Evolutionary conservation across 495 filamentous ascomycete genomes (phyloP).

Genomic region (Penicillium ochrochloron): DNA sequence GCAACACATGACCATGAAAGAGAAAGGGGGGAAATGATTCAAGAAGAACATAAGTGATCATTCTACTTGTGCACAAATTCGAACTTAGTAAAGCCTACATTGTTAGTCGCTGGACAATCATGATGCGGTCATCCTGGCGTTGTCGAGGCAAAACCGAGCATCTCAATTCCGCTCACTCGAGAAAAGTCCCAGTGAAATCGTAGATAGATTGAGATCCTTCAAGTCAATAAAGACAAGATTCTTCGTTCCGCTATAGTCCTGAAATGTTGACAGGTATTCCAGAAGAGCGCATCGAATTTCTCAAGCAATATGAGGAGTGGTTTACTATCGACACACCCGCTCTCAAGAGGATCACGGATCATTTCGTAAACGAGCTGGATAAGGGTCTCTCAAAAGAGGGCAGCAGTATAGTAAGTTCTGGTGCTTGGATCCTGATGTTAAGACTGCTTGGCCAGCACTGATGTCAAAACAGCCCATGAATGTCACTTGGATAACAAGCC

Average conservation of each 20-base stretch:
- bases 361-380: constrained; percentile 79
- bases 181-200: background rate
- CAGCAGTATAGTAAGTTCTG: constrained; percentile 75
- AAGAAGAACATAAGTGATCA: background rate
- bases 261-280: constrained; percentile 72
- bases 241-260: constrained; percentile 29
- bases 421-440: background rate
- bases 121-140: constrained; percentile 33
- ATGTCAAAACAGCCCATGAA: constrained; percentile 80
- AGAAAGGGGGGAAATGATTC: background rate
- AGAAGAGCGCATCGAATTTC: constrained; percentile 71
- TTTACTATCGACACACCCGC: constrained; percentile 74
- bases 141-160: constrained; percentile 2
- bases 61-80: background rate
- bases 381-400: constrained; percentile 83
- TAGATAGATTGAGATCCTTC: background rate
- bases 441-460: background rate
- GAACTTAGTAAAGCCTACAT: background rate
- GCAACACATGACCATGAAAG: background rate
- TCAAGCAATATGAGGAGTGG: constrained; percentile 73
- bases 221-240: constrained; percentile 12
- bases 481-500: constrained; percentile 90
- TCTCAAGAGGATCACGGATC: constrained; percentile 83
- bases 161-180: background rate
- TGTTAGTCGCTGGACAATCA: constrained; percentile 11